Evolutionary conservation across 31 red algal species (phyloP).

Genomic region (Asparagopsis taxiformis): DNA sequence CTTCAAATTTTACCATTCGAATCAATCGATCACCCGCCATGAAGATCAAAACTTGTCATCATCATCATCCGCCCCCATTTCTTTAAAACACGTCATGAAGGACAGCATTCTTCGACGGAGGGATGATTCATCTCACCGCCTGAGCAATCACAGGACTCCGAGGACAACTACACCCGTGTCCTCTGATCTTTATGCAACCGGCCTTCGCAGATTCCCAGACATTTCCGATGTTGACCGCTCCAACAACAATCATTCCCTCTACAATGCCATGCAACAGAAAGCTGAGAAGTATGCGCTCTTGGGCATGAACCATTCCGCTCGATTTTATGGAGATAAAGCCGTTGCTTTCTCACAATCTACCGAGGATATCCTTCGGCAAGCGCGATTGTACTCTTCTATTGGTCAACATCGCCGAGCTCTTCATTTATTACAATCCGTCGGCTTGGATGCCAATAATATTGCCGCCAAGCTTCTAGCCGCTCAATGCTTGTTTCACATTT

Average conservation of each 20-base stretch:
- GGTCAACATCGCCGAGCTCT: slow-evolving; percentile 42
- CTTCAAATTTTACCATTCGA: neutral
- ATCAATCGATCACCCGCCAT: no score
- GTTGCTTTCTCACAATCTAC: slow-evolving; percentile 24
- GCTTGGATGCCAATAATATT: slow-evolving; percentile 10
- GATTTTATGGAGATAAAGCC: slow-evolving; percentile 61
- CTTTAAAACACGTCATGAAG: neutral
- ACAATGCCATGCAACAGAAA: slow-evolving; percentile 5
- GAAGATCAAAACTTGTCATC: no score
- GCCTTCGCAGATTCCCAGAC: neutral
- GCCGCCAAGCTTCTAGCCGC: slow-evolving; percentile 47
- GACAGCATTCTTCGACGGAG: neutral
- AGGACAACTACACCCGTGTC: neutral
- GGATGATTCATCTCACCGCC: neutral
- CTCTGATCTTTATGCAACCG: neutral
- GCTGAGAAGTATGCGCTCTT: slow-evolving; percentile 9
- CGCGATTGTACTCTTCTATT: slow-evolving; percentile 25
- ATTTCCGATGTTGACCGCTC: neutral
- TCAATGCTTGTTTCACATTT: slow-evolving; percentile 37
- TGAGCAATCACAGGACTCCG: neutral
- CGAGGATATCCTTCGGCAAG: slow-evolving; percentile 23
- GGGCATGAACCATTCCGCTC: slow-evolving; percentile 12
- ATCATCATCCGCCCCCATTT: neutral
- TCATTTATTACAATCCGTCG: slow-evolving; percentile 35
- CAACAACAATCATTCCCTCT: neutral